Conservation (phyloP, 106 monocot species). For the Dendrobium officinale region DNA sequence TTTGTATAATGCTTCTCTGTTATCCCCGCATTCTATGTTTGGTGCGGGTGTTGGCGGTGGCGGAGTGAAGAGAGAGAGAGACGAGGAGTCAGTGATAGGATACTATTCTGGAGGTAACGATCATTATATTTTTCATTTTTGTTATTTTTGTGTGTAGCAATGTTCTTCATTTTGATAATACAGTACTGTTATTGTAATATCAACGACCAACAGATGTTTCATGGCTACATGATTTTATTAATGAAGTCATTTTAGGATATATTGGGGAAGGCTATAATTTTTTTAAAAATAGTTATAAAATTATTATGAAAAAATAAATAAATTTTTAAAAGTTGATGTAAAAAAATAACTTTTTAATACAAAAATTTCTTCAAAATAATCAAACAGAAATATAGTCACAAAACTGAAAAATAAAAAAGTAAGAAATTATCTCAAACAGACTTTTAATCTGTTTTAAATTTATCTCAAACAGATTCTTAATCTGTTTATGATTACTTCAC, state of each 20-base stretch:
- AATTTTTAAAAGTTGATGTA: not conserved
- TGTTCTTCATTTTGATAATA: not conserved
- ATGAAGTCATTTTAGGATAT: no score
- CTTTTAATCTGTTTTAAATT: no score
- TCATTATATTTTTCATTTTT: not conserved
- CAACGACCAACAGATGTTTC: not conserved
- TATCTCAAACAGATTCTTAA: no score
- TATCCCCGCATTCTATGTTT: not conserved
- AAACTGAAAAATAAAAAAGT: no score
- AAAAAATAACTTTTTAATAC: not conserved
- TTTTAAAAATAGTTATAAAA: no score
- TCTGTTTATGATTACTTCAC: no score
- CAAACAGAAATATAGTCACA: no score
- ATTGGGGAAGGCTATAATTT: no score
- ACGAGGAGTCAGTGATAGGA: not conserved
- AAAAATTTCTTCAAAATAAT: not conserved
- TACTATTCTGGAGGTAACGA: not conserved
- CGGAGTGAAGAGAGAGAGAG: constrained; percentile 16
- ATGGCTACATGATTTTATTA: not conserved
- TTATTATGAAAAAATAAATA: no score
- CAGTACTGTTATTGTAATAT: not conserved
- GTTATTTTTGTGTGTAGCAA: not conserved
- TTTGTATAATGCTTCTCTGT: not conserved
- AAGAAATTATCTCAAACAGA: no score
- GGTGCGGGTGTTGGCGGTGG: not conserved